phyloP scores from a whole-genome alignment of 2,329 filamentous ascomycete genomes.

The Thermothelomyces thermophilus region DNA sequence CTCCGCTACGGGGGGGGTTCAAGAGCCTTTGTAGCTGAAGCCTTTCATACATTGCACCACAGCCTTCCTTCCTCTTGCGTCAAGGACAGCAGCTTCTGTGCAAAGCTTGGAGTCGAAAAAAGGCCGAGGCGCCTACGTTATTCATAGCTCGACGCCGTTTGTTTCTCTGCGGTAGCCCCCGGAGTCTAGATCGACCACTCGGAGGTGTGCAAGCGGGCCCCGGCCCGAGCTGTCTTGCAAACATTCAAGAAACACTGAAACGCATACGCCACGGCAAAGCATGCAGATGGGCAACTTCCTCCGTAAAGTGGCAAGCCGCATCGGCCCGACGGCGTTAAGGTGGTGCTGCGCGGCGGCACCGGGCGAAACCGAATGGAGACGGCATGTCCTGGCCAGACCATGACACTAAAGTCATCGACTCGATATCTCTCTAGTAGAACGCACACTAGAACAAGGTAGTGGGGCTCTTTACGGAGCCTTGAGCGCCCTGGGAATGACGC shows the following conservation, averaged over 20 bases:
- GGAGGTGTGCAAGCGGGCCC: no score
- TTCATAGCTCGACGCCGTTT: conserved; percentile 1
- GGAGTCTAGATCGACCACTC: background rate
- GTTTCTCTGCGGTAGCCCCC: conserved; percentile 3
- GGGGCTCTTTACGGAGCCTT: background rate
- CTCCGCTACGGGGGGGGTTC: background rate
- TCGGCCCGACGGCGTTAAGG: no score
- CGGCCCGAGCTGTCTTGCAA: background rate
- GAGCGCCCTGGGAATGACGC: conserved; percentile 17
- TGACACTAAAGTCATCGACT: background rate
- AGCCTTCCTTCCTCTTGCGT: conserved; percentile 1
- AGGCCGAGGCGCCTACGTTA: background rate
- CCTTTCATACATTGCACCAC: background rate
- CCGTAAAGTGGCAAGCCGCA: no score
- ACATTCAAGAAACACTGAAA: no score
- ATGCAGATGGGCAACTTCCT: conserved; percentile 1
- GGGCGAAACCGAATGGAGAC: no score
- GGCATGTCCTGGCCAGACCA: no score
- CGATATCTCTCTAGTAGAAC: no score
- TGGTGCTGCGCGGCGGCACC: no score
- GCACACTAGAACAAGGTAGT: background rate
- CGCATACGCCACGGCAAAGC: background rate
- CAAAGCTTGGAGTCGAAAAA: background rate
- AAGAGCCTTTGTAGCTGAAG: no score
- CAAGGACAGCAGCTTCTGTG: no score